phyloP scores from a whole-genome alignment of 164 flowering plant species.

The Platanus orientalis region DNA sequence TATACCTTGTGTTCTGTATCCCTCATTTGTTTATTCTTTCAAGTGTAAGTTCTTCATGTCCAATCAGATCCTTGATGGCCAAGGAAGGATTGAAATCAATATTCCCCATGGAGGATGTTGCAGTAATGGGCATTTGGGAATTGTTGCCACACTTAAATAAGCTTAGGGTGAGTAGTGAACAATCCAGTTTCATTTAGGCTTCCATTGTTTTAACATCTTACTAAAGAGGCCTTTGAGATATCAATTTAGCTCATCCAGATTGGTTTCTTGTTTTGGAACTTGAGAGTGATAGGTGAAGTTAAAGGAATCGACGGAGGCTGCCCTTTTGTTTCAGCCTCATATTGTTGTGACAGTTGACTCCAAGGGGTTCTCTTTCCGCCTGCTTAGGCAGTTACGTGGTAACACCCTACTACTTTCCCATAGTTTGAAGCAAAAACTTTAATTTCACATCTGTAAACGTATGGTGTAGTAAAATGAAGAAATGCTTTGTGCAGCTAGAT shows the following conservation, averaged over 20 bases:
- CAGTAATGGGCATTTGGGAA: constrained; percentile 98
- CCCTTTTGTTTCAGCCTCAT: constrained; percentile 71
- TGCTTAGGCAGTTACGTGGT: constrained; percentile 68
- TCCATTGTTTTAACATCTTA: neutral
- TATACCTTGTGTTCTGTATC: neutral
- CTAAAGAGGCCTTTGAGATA: neutral
- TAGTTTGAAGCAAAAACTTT: neutral
- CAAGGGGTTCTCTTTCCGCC: constrained; percentile 90
- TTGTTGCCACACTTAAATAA: constrained; percentile 73
- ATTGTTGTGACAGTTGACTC: constrained; percentile 86
- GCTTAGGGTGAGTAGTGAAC: constrained; percentile 53
- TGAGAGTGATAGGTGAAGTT: constrained; percentile 50
- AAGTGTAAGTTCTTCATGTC: neutral
- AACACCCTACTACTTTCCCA: constrained; percentile 11
- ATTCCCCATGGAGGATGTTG: constrained; percentile 84
- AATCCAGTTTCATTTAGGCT: neutral
- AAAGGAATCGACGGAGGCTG: constrained; percentile 66
- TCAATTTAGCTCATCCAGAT: neutral
- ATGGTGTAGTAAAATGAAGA: constrained; percentile 27
- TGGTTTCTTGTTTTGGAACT: constrained; percentile 1
- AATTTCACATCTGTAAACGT: neutral
- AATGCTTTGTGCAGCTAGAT: constrained; percentile 71
- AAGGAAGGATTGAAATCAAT: constrained; percentile 65
- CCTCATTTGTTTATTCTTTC: neutral
- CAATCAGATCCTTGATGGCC: constrained; percentile 67